Conservation (phyloP, 148 eudicot species). For the Beta vulgaris region DNA sequence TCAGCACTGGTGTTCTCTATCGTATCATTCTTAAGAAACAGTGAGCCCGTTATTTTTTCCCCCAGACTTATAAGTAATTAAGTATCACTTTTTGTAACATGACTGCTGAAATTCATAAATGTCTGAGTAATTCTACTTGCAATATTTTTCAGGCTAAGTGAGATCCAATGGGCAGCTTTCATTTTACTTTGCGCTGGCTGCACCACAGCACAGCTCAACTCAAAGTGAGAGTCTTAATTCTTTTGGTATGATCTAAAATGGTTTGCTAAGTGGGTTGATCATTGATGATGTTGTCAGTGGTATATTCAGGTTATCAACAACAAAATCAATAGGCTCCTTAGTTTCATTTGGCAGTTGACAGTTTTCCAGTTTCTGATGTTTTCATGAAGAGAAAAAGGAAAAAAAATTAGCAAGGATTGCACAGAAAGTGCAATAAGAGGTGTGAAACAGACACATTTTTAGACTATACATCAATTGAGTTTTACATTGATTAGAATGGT, state of each 20-base stretch:
- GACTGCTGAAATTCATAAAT: not conserved
- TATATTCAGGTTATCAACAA: not conserved
- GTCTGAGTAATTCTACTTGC: not conserved
- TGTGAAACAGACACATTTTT: not conserved
- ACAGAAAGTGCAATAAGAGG: not conserved
- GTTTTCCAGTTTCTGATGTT: not conserved
- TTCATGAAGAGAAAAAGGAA: not conserved
- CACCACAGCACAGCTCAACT: slow-evolving; percentile 94
- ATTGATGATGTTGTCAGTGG: not conserved
- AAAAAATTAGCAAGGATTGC: too few relatives aligned
- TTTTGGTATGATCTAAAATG: not conserved
- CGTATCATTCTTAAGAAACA: slow-evolving; percentile 84
- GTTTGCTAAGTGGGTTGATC: not conserved
- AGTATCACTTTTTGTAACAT: too few relatives aligned
- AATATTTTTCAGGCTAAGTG: slow-evolving; percentile 65
- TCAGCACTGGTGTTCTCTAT: slow-evolving; percentile 89
- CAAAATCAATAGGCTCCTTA: not conserved
- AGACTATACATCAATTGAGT: not conserved
- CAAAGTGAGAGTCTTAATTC: slow-evolving; percentile 59
- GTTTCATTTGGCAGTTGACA: not conserved
- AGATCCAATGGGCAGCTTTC: slow-evolving; percentile 99
- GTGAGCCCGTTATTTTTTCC: slow-evolving; percentile 42
- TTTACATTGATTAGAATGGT: not conserved
- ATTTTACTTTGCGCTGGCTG: slow-evolving; percentile 92
- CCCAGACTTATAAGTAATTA: too few relatives aligned